Evolutionary conservation across 176 grass and related monocot genomes (phyloP), one percentile per base, ranked within the genome.

Genomic region (Cenchrus fungigraminus): DNA sequence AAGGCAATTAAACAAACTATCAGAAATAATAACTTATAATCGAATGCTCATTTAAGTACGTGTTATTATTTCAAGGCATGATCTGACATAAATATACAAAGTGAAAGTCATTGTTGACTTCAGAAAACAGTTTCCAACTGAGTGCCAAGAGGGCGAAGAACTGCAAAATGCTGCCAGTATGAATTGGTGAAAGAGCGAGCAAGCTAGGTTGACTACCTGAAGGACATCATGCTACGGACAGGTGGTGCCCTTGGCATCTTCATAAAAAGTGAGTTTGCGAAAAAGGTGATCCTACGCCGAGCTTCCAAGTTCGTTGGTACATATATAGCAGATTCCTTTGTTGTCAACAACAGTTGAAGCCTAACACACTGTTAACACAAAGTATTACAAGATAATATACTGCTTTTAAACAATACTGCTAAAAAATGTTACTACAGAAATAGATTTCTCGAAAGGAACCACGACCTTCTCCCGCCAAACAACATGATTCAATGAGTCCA

Each of bases 211-310:
- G 70, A 71, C 73, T 68, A 92, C 97, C 97, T 96, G 74, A 99
- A 99, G 79, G 97, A 96, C 82, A 93, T 89, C 97, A 99, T 99
- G 49, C 82, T 82, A 50, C 71, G 84, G 69, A 99, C 91, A 75
- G 79, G 81, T 79, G 90, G 97, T 82, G 97, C 90, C 62, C 8
- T 62, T 73, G 93, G 97, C 93, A 99, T 92, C 56, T 73, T 91
- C 97, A 99, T 99, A 84, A 96, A 99, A 82, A 99, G 86, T 68
- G 97, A 99, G 85, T 99, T 99, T 63, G 97, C 90, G 89, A 99
- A 99, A 78, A 99, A 99, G 44, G 93, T 99, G 47, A 99, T 96
- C 58, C 97, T 95, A 53, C 97, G 91, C 45, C 88, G 94, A 82
- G 97, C 97, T 63, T 99, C 97, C 81, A 95, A 87, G 66, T 96